Percentiles rank a stretch among this genome's conserved stretches.
Conservation (phyloP, 768 basidiomycete genomes). For the Calocybe indica region DNA sequence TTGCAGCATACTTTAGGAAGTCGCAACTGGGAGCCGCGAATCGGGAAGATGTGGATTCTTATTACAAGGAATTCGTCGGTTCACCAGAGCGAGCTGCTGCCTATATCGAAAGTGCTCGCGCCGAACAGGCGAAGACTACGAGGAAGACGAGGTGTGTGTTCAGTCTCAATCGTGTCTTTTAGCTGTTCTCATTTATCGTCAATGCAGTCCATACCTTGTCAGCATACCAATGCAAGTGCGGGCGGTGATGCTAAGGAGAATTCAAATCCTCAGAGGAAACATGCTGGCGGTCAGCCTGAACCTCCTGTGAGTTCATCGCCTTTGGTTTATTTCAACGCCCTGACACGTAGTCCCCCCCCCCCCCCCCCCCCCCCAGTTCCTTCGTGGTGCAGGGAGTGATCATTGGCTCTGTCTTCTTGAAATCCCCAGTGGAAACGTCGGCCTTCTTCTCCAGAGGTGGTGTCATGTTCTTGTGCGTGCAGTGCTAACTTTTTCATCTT, state of each 20-base stretch:
- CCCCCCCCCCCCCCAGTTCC: slow-evolving; percentile 15
- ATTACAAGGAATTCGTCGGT: slow-evolving; percentile 37
- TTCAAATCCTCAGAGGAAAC: slow-evolving; percentile 39
- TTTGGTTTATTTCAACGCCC: background rate
- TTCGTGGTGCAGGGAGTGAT: slow-evolving; percentile 19
- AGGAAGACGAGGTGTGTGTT: slow-evolving; percentile 24
- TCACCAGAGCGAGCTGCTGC: slow-evolving; percentile 32
- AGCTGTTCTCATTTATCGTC: background rate
- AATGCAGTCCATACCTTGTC: slow-evolving; percentile 35
- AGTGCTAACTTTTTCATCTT: slow-evolving; percentile 20
- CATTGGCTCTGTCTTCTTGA: slow-evolving; percentile 40
- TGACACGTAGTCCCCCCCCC: background rate
- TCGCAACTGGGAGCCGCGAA: slow-evolving; percentile 37
- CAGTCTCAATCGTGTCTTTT: background rate
- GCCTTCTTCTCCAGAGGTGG: slow-evolving; percentile 53
- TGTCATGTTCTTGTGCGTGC: slow-evolving; percentile 30
- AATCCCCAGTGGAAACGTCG: slow-evolving; percentile 31
- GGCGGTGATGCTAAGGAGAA: slow-evolving; percentile 37
- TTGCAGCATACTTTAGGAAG: slow-evolving; percentile 40
- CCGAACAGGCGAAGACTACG: slow-evolving; percentile 45
- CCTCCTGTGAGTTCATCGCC: slow-evolving; percentile 16
- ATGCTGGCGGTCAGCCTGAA: slow-evolving; percentile 29
- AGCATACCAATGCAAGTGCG: slow-evolving; percentile 40
- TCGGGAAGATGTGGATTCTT: slow-evolving; percentile 38
- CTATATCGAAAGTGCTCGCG: slow-evolving; percentile 41